Evolutionary conservation across 257 asterid species (phyloP), one percentile per base, ranked within the genome.

Genomic region (Salvia rosmarinus): DNA sequence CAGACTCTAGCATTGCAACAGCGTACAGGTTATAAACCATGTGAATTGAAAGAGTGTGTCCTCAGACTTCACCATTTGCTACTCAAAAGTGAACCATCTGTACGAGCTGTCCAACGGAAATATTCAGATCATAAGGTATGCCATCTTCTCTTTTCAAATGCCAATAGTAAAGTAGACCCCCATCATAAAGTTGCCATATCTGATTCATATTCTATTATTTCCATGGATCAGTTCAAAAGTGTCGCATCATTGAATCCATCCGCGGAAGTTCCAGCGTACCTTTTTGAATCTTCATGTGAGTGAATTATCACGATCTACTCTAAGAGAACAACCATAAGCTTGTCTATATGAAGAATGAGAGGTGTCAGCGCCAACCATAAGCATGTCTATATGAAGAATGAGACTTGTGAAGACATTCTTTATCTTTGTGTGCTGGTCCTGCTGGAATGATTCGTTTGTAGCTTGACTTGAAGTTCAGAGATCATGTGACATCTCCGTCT

Each of bases 11-110:
- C 78, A 52, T 71, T 94, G 64, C 93, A 89, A 68, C 84, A 76
- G 63, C 78, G 80, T 56, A 82, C 97, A 17, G 87, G 95, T 47
- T 91, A 89, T 70, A 78, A 64, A 20, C 86, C 96, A 42, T 70
- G 65, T 58, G 89, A 91, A 68, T 20, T 94, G 72, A 86, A 83
- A 81, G 92, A 86, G 34, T 91, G 96, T 43, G 83, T 84, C 59
- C 79, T 80, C 44, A 81, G 77, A 61, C 85, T 86, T 68, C 89
- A 84, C 76, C 65, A 67, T 35, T 71, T 80, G 70, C 82, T 78
- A 11, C 79, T 68, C 68, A 78, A 55, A 80, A 77, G 57, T 62
- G 85, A 75, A 50, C n/a, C 44, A 64, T 74, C 71, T 70, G 63
- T 72, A 59, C 59, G 47, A 14, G 86, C 87, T 32, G 78, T 86